Percentiles rank a stretch among this genome's conserved stretches.
phyloP scores from a whole-genome alignment of 129 eudicot species.

The Saussurea involucrata region DNA sequence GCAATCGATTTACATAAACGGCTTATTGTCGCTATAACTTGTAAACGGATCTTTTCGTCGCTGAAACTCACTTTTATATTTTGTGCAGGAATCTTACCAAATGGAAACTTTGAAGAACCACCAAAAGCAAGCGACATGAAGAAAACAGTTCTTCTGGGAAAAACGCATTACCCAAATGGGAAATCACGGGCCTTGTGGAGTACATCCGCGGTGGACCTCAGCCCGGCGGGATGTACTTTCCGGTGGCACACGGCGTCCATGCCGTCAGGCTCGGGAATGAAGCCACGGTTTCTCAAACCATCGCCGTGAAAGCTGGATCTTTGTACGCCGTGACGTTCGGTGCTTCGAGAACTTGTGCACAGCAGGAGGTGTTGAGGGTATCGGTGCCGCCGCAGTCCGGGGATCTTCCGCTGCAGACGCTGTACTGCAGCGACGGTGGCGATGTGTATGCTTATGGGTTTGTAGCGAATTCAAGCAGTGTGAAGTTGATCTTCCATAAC shows the following conservation, averaged over 20 bases:
- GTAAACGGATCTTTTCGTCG: too few relatives aligned
- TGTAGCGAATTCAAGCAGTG: slow-evolving; percentile 38
- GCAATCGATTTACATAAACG: too few relatives aligned
- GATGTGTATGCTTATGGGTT: slow-evolving; percentile 82
- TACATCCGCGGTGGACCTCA: slow-evolving; percentile 89
- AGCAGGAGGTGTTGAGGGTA: slow-evolving; percentile 80
- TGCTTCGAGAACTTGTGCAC: slow-evolving; percentile 95
- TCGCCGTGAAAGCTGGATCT: slow-evolving; percentile 56
- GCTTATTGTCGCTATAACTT: too few relatives aligned
- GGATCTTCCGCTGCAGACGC: slow-evolving; percentile 80
- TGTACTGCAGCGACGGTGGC: slow-evolving; percentile 77
- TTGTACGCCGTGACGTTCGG: slow-evolving; percentile 70
- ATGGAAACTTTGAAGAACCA: slow-evolving; percentile 77
- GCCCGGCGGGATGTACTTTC: slow-evolving; percentile 82
- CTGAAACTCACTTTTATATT: too few relatives aligned
- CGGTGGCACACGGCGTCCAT: slow-evolving; percentile 75
- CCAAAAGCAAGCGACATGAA: slow-evolving; percentile 55
- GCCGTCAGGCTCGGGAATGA: slow-evolving; percentile 91
- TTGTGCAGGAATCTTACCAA: slow-evolving; percentile 61
- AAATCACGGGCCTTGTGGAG: slow-evolving; percentile 71
- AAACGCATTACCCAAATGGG: slow-evolving; percentile 76
- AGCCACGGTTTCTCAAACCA: slow-evolving; percentile 68
- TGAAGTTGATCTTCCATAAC: slow-evolving; percentile 54
- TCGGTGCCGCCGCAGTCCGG: slow-evolving; percentile 67
- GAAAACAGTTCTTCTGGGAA: slow-evolving; percentile 60